These are phyloP conservation scores for Trichoderma gamsii DNA, from an alignment of 495 filamentous ascomycete species.

Conservation along the genomic window DNA sequence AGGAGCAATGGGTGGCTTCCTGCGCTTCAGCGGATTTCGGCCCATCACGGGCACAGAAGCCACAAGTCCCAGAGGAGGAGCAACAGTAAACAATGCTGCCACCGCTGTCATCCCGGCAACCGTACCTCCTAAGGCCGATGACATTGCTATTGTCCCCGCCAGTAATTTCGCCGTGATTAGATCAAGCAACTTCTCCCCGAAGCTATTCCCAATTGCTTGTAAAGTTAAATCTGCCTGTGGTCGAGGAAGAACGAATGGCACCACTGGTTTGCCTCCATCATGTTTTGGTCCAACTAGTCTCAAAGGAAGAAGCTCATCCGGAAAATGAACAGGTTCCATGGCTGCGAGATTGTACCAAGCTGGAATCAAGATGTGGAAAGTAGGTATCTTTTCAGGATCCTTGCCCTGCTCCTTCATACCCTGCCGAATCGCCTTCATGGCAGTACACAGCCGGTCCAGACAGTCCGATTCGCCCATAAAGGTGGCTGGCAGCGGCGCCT, in stretches of 20 bases:
- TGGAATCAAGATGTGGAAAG: not conserved
- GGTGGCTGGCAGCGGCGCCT: not conserved
- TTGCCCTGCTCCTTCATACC: not conserved
- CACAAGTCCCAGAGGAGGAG: too few relatives aligned
- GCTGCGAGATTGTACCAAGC: not conserved
- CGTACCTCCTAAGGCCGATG: too few relatives aligned
- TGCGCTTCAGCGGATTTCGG: too few relatives aligned
- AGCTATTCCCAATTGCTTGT: not conserved
- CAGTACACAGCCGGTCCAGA: not conserved
- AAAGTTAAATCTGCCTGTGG: not conserved
- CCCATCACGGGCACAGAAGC: too few relatives aligned
- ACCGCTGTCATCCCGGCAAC: too few relatives aligned
- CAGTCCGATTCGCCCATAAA: not conserved
- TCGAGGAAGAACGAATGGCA: not conserved
- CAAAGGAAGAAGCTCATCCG: not conserved
- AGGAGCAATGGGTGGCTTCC: too few relatives aligned
- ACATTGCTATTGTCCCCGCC: too few relatives aligned
- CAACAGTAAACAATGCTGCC: too few relatives aligned
- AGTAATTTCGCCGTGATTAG: too few relatives aligned
- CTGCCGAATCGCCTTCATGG: not conserved
- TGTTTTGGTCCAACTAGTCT: not conserved
- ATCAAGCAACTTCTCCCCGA: not conserved
- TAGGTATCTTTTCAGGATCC: not conserved
- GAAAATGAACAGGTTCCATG: not conserved
- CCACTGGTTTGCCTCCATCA: not conserved